phyloP scores from a whole-genome alignment of 148 eudicot genomes.

The Heliosperma pusillum region DNA sequence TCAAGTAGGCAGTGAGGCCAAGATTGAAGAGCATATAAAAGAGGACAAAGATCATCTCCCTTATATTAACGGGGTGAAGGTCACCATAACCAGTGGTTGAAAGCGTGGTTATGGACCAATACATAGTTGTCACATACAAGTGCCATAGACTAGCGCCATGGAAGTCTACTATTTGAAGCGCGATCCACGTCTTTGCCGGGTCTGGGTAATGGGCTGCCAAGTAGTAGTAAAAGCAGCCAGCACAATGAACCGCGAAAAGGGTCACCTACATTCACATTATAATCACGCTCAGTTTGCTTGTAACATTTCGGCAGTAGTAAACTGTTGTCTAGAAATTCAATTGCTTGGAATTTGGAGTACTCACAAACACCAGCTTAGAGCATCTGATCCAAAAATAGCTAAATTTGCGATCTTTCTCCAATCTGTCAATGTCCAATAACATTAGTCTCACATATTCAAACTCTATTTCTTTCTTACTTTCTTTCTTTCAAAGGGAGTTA shows the following conservation, averaged over 20 bases:
- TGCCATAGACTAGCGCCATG: conserved; percentile 26
- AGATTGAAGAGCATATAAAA: conserved; percentile 84
- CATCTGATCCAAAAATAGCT: conserved; percentile 66
- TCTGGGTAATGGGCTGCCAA: conserved; percentile 51
- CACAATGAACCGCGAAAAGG: conserved; percentile 70
- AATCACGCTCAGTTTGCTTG: background rate
- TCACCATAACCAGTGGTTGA: conserved; percentile 87
- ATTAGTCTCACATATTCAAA: background rate
- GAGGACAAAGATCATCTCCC: conserved; percentile 67
- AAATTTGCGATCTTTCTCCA: conserved; percentile 72
- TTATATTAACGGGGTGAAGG: conserved; percentile 60
- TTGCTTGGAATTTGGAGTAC: conserved; percentile 19
- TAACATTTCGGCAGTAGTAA: background rate
- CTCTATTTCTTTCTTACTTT: background rate
- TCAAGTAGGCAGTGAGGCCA: conserved; percentile 66
- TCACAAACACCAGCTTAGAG: conserved; percentile 65
- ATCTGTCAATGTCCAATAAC: conserved; percentile 30
- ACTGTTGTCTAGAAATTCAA: background rate
- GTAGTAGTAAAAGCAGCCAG: conserved; percentile 63
- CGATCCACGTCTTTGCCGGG: conserved; percentile 64
- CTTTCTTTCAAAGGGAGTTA: background rate
- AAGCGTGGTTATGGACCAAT: conserved; percentile 86
- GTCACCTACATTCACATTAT: conserved; percentile 48
- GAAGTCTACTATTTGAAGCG: conserved; percentile 30
- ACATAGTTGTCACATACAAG: conserved; percentile 58